Percentiles rank a stretch among this genome's conserved stretches.
These are phyloP conservation scores for Termitomyces sp. DNA, from an alignment of 768 basidiomycete genomes.

Conservation along the genomic window DNA sequence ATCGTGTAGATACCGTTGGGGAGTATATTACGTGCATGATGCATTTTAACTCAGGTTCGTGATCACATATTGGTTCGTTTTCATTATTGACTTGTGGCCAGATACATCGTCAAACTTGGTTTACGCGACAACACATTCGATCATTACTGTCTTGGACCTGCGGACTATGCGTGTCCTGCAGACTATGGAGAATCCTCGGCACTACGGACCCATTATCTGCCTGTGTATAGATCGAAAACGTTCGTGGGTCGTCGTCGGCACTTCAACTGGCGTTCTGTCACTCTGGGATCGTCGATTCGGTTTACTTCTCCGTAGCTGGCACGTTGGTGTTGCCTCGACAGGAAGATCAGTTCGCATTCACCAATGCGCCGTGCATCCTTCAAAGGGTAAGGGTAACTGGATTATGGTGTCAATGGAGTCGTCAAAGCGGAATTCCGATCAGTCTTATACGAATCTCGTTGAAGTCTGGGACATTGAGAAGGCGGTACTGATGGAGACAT, in stretches of 20 bases:
- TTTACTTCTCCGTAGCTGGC: slow-evolving; percentile 84
- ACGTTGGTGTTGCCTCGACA: slow-evolving; percentile 52
- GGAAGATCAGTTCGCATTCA: slow-evolving; percentile 59
- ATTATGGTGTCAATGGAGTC: slow-evolving; percentile 79
- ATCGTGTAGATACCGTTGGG: slow-evolving; percentile 64
- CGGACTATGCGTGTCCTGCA: slow-evolving; percentile 78
- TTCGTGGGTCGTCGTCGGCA: slow-evolving; percentile 88
- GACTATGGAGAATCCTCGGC: slow-evolving; percentile 78
- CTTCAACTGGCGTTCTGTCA: slow-evolving; percentile 77
- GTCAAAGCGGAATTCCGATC: slow-evolving; percentile 36
- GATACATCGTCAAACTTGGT: slow-evolving; percentile 81
- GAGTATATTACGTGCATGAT: slow-evolving; percentile 84
- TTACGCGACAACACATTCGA: slow-evolving; percentile 80
- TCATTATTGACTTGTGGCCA: neutral
- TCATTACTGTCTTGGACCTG: slow-evolving; percentile 75
- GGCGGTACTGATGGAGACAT: slow-evolving; percentile 75
- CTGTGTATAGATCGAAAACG: slow-evolving; percentile 81
- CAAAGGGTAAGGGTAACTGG: slow-evolving; percentile 86
- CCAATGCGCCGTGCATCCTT: slow-evolving; percentile 79
- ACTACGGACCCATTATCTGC: slow-evolving; percentile 83
- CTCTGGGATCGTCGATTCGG: slow-evolving; percentile 98
- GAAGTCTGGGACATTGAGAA: slow-evolving; percentile 96
- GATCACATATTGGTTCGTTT: neutral
- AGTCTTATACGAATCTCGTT: slow-evolving; percentile 49
- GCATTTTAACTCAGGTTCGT: slow-evolving; percentile 73